A percentile compares a stretch with the other conserved stretches of the same genome.
Evolutionary conservation across 23 red algal genomes (phyloP).

Genomic region (Gracilaria caudata): DNA sequence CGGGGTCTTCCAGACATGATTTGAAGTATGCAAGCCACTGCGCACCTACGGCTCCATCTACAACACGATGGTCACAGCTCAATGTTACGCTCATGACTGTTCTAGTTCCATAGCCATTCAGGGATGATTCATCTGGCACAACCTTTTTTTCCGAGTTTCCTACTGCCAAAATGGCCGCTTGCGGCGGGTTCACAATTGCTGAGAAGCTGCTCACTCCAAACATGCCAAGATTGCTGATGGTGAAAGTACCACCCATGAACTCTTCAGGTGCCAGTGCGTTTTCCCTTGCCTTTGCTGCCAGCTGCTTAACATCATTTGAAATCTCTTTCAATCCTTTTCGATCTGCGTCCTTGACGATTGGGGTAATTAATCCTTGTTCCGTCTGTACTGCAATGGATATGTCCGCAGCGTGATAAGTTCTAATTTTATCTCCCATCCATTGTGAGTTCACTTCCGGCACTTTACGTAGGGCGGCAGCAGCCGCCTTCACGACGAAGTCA

Average conservation of each 20-base stretch:
- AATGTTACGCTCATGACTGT: slow-evolving; percentile 80
- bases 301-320: slow-evolving; percentile 77
- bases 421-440: slow-evolving; percentile 88
- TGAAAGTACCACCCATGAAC: slow-evolving; percentile 98
- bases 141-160: slow-evolving; percentile 73
- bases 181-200: slow-evolving; percentile 98
- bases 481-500: slow-evolving; percentile 97
- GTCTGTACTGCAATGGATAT: slow-evolving; percentile 90
- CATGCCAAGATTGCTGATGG: slow-evolving; percentile 95
- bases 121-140: slow-evolving; percentile 60
- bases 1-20: slow-evolving; percentile 80
- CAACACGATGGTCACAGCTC: slow-evolving; percentile 96
- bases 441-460: slow-evolving; percentile 95
- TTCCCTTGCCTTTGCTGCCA: slow-evolving; percentile 84
- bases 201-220: slow-evolving; percentile 91
- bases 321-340: slow-evolving; percentile 87
- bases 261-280: slow-evolving; percentile 83
- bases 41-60: slow-evolving; percentile 98
- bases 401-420: slow-evolving; percentile 81
- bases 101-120: slow-evolving; percentile 35
- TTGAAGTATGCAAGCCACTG: slow-evolving; percentile 87
- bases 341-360: slow-evolving; percentile 92
- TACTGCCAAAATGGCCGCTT: slow-evolving; percentile 97
- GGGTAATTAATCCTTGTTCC: slow-evolving; percentile 87
- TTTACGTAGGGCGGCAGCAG: slow-evolving; percentile 83